Evolutionary conservation across 1,284 basidiomycete genomes (phyloP).

Genomic region (Ceratobasidium sp.): DNA sequence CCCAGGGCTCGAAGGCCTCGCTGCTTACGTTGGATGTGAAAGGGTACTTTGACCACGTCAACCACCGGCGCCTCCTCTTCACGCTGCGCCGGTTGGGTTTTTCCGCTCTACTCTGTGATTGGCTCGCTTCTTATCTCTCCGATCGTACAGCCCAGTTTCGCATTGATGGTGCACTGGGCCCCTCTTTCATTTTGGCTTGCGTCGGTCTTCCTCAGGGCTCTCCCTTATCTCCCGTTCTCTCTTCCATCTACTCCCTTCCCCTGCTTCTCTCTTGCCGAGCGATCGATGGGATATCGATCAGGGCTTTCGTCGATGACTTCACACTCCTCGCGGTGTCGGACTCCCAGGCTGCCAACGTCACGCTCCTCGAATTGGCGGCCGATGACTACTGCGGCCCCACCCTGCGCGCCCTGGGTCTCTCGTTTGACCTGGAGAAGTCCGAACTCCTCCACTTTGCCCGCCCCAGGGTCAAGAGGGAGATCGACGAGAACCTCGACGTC

Average conservation of each 20-base stretch:
- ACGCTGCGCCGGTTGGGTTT: conserved; percentile 38
- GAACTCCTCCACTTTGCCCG: conserved; percentile 28
- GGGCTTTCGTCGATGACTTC: conserved; percentile 29
- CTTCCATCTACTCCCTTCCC: conserved; percentile 40
- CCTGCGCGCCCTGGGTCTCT: background rate
- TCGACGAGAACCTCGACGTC: background rate
- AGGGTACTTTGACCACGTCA: conserved; percentile 55
- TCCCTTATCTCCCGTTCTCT: conserved; percentile 36
- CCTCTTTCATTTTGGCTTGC: background rate
- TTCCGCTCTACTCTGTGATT: conserved; percentile 20
- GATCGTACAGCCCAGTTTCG: conserved; percentile 52
- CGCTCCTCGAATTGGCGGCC: background rate
- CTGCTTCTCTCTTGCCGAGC: background rate
- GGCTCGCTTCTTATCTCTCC: conserved; percentile 40
- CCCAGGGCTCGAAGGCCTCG: conserved; percentile 50
- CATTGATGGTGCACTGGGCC: conserved; percentile 50
- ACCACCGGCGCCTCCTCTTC: conserved; percentile 50
- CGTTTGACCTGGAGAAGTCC: conserved; percentile 1
- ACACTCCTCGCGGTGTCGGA: background rate
- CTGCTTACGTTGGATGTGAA: conserved; percentile 55
- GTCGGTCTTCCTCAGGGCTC: conserved; percentile 45
- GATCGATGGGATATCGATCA: background rate
- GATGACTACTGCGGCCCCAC: background rate
- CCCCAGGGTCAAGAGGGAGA: background rate
- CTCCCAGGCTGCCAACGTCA: background rate